A percentile compares a stretch with the other conserved stretches of the same genome.
Conservation (phyloP, 2,329 filamentous ascomycete genomes). For the Pleurostoma richardsiae region DNA sequence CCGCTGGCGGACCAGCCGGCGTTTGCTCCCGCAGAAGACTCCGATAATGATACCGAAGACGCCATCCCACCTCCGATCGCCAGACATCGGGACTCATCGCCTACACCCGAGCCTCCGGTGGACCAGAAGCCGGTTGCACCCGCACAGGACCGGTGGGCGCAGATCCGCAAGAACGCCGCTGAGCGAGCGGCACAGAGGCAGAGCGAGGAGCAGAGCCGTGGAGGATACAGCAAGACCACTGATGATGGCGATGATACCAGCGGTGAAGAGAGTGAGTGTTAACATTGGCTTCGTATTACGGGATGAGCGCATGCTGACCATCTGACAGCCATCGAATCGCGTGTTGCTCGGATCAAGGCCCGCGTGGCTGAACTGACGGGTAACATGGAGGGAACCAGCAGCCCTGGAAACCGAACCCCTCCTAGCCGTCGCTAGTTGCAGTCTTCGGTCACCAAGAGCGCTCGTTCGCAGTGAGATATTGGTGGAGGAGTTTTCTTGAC, state of each 20-base stretch:
- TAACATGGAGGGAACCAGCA: slow-evolving; percentile 60
- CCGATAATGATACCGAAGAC: slow-evolving; percentile 42
- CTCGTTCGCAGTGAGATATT: slow-evolving; percentile 13
- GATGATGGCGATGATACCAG: slow-evolving; percentile 84
- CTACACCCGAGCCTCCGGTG: slow-evolving; percentile 18
- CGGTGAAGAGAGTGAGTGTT: slow-evolving; percentile 81
- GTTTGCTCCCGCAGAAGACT: slow-evolving; percentile 56
- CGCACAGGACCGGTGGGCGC: slow-evolving; percentile 81
- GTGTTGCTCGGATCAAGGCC: slow-evolving; percentile 95
- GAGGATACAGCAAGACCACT: slow-evolving; percentile 49
- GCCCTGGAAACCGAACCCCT: slow-evolving; percentile 28
- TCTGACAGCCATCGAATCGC: slow-evolving; percentile 80
- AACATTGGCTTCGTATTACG: background rate
- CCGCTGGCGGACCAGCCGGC: slow-evolving; percentile 83
- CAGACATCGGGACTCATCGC: slow-evolving; percentile 26
- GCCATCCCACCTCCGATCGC: slow-evolving; percentile 47
- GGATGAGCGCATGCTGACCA: background rate
- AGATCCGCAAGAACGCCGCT: slow-evolving; percentile 91
- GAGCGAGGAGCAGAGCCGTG: slow-evolving; percentile 59
- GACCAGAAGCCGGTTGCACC: slow-evolving; percentile 26
- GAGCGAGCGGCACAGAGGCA: slow-evolving; percentile 65
- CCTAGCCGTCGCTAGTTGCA: slow-evolving; percentile 24
- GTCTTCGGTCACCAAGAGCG: slow-evolving; percentile 5
- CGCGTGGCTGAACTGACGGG: slow-evolving; percentile 91
- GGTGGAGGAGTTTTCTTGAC: slow-evolving; percentile 12